phyloP scores from a whole-genome alignment of 2,329 filamentous ascomycete species.

The Epichloe amarillans region DNA sequence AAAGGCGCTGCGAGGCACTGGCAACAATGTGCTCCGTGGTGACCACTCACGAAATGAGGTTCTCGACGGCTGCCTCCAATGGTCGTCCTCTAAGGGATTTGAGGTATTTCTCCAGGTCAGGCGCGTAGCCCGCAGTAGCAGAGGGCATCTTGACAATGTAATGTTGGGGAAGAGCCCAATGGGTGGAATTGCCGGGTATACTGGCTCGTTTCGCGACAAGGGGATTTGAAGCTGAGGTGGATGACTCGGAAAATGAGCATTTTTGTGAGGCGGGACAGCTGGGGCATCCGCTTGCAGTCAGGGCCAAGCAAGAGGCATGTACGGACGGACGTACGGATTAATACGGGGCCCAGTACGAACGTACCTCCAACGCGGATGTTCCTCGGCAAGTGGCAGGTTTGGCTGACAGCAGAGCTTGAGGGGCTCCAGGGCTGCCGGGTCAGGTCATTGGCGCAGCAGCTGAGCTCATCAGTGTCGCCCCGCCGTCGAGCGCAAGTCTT shows the following conservation, averaged over 20 bases:
- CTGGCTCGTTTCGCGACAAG: conserved; percentile 3
- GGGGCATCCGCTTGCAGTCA: background rate
- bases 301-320: background rate
- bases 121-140: conserved; percentile 35
- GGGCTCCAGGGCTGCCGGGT: no score
- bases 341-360: no score
- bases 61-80: conserved; percentile 73
- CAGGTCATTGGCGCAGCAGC: background rate
- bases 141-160: conserved; percentile 19
- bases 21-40: background rate
- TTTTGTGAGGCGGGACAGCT: conserved; percentile 1
- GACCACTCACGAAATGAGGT: conserved; percentile 59
- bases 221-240: background rate
- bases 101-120: conserved; percentile 65
- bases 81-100: conserved; percentile 63
- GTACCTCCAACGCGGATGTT: no score
- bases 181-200: background rate
- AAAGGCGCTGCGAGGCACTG: background rate
- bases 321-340: no score
- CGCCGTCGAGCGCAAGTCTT: background rate
- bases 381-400: background rate
- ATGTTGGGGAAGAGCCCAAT: background rate
- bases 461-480: no score
- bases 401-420: no score
- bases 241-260: conserved; percentile 1